phyloP scores from a whole-genome alignment of 2,329 filamentous ascomycete genomes.

The Ascochyta lentis region DNA sequence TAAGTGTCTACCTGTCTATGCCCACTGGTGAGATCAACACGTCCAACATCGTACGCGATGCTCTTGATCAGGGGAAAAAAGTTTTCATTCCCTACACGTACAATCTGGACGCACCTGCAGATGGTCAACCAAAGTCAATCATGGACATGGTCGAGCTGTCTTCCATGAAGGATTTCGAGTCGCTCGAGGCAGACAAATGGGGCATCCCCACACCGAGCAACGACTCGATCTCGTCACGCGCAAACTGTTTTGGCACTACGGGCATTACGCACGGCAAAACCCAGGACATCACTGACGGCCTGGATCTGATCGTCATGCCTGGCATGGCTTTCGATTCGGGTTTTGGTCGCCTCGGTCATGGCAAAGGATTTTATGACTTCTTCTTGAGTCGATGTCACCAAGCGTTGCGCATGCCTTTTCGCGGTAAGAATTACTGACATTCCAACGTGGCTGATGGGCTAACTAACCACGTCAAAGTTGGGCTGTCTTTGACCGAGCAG shows the following conservation, averaged over 20 bases:
- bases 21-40: slow-evolving; percentile 86
- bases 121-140: slow-evolving; percentile 65
- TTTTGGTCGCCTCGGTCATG: slow-evolving; percentile 84
- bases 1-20: slow-evolving; percentile 95
- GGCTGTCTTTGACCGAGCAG: slow-evolving; percentile 86
- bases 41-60: slow-evolving; percentile 79
- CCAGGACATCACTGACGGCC: slow-evolving; percentile 45
- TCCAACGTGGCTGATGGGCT: slow-evolving; percentile 39
- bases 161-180: slow-evolving; percentile 77
- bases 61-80: slow-evolving; percentile 76
- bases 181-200: slow-evolving; percentile 81
- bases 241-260: slow-evolving; percentile 74
- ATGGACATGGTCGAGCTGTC: slow-evolving; percentile 95
- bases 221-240: slow-evolving; percentile 68
- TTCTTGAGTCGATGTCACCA: slow-evolving; percentile 79
- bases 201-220: slow-evolving; percentile 86
- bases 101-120: slow-evolving; percentile 54
- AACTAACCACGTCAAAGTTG: slow-evolving; percentile 62
- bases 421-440: slow-evolving; percentile 59
- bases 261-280: slow-evolving; percentile 54
- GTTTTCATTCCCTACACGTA: slow-evolving; percentile 94
- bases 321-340: slow-evolving; percentile 87
- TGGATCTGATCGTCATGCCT: slow-evolving; percentile 90
- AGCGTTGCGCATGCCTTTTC: slow-evolving; percentile 60
- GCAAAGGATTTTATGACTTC: slow-evolving; percentile 95